Evolutionary conservation across 2,329 filamentous ascomycete genomes (phyloP), one percentile per base, ranked within the genome.

Genomic region (Clonostachys rosea): DNA sequence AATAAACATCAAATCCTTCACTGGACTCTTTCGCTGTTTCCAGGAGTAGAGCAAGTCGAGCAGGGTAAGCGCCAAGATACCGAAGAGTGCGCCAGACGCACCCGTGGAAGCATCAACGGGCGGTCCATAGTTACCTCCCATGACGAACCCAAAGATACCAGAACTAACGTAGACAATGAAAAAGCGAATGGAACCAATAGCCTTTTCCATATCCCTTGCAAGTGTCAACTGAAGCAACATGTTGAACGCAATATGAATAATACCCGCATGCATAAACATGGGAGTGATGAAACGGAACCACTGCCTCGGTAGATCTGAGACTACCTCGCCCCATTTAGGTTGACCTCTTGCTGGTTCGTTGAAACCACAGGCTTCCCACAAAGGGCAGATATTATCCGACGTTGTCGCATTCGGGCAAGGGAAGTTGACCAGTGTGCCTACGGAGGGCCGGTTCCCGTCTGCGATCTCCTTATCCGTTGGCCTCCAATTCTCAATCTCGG

Each of bases 211-310:
- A 58, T 99, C 94, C 39, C 87, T 84, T 33, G 87, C 94, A 47
- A 97, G 80, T 0, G 89, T 95, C 59, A 96, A 69, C 65, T 99
- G 94, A 18, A 96, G 78, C 8, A 97, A 77, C 68, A 99, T 77
- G 67, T 99, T 99, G 77, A 97, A 96, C 14, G 83, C 89, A 49
- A 99, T 96, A 62, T 99, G 94, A 52, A 99, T 86, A 47, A 99
- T 70, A 13, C 94, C 94, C 2, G 90, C 91, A 60, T 99, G 94
- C 58, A 99, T 74, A 70, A 99, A 99, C 51, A 99, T 96, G 37
- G 94, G 92, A 2, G 86, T 73, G 60, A 99, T 96, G 71, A 99
- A 97, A 50, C 94, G 87, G 69, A 81, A 99, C 94, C 94, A 99
- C 65, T 99, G 94, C 24, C 24, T 30, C 4, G 24, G 24, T 30